Base-by-base conservation (phyloP, 2,329 filamentous ascomycete genomes). In the Eutypella sp. region DNA sequence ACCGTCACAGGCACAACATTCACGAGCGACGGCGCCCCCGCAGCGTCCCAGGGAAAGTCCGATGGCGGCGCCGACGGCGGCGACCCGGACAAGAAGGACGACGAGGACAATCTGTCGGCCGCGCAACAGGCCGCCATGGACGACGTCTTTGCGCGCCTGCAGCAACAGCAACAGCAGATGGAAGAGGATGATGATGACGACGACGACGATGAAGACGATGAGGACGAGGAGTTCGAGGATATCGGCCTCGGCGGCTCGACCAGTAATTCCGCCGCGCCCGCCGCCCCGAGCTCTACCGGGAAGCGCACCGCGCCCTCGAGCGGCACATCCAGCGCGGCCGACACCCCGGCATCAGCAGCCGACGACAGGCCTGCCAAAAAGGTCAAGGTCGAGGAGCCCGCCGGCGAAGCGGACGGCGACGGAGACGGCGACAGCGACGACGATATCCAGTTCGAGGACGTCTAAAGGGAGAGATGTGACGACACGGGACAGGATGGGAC, bases 1-100 rank as follows among this genome's bases (percentile, higher is more conserved):
- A 88, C 84, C 2, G 77, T 88, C 40, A 81, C 75, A 4, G 80
- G 81, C 42, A 75, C 81, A 47, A 76, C 78, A n/a, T 85, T 79
- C 62, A 66, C 45, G n/a, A n/a, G n/a, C 4, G 58, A 18, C 10
- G 38, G 41, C 18, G 15, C 44, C 18, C 39, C 33, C 18, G 70
- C 34, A 68, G 64, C 54, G 62, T 67, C 52, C 54, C 22, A 71
- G 71, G 38, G 58, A 63, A 71, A 2, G 72, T 76, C 22, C 65
- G 18, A 56, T 64, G 40, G 49, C 54, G 29, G 25, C 13, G 13
- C 7, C 25, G 25, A 29, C 25, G 29, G 13, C 5, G 11, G 13
- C 29, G 66, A 65, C 47, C 48, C 66, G 25, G 62, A 72, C n/a
- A 70, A 72, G 46, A 76, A 74, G 20, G 73, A 81, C 24, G 71